These are phyloP conservation scores for Dipteronia sinensis DNA, from an alignment of 345 rosid genomes.

Conservation along the genomic window DNA sequence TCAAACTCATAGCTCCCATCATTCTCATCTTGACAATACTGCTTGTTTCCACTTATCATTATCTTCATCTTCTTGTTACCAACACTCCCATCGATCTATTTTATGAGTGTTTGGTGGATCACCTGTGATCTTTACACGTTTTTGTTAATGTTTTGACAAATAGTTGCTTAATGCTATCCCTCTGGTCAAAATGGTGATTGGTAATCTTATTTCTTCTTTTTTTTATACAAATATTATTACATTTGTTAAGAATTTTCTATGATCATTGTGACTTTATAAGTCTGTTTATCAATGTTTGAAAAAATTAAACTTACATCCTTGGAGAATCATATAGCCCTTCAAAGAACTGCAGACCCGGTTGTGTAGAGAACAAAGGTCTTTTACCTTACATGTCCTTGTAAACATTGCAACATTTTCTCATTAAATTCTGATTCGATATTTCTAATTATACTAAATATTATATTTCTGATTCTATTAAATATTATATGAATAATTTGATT, in stretches of 20 bases:
- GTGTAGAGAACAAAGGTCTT: background rate
- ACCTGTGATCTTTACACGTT: background rate
- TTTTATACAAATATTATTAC: too few species aligned
- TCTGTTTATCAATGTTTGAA: background rate
- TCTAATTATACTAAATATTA: background rate
- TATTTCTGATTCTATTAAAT: background rate
- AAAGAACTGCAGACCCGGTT: background rate
- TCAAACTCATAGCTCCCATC: background rate
- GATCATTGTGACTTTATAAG: background rate
- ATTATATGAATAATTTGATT: too few species aligned
- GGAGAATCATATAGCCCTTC: background rate
- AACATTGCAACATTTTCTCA: background rate
- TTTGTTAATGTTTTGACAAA: background rate
- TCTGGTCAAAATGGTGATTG: background rate
- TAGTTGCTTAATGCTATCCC: background rate
- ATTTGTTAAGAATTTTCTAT: background rate
- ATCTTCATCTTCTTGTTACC: background rate
- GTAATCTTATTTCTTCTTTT: too few species aligned
- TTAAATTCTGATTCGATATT: background rate
- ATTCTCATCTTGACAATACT: background rate
- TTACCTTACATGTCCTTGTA: background rate
- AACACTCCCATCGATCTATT: background rate
- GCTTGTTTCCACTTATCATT: background rate
- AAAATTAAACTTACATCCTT: background rate
- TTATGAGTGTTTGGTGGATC: background rate